Conservation (phyloP, 495 filamentous ascomycete species). For the Rhypophila decipiens region DNA sequence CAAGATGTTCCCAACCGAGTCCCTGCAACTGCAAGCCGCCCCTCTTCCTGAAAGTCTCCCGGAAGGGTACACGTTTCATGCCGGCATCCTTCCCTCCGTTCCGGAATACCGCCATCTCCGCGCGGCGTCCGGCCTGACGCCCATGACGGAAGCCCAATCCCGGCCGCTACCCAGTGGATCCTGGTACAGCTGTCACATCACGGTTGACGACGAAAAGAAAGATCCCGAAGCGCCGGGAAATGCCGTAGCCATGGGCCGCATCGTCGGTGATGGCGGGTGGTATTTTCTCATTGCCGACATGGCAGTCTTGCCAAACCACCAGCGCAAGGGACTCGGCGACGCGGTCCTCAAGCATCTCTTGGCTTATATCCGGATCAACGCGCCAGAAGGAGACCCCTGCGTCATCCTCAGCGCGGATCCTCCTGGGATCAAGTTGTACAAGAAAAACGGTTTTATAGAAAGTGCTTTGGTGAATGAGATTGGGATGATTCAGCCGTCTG, state of each 20-base stretch:
- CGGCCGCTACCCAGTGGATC: conserved; percentile 25
- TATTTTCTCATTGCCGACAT: conserved; percentile 51
- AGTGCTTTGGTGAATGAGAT: conserved; percentile 3
- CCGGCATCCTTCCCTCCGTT: conserved; percentile 28
- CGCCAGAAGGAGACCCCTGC: conserved; percentile 33
- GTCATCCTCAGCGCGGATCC: conserved; percentile 43
- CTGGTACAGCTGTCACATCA: conserved; percentile 40
- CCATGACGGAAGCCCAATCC: conserved; percentile 32
- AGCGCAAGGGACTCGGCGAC: conserved; percentile 44
- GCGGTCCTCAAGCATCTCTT: conserved; percentile 39
- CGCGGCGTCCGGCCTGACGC: conserved; percentile 26
- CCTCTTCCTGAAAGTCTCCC: too few species aligned
- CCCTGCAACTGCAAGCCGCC: too few species aligned
- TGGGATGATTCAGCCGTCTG: conserved; percentile 10
- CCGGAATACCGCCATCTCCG: conserved; percentile 36
- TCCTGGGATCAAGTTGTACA: conserved; percentile 39
- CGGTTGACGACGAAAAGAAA: conserved; percentile 5
- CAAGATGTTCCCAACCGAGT: too few species aligned
- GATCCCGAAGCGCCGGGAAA: neutral
- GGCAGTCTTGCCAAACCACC: conserved; percentile 42
- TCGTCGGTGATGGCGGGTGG: conserved; percentile 49
- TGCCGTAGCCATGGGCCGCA: conserved; percentile 44
- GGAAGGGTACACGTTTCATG: conserved; percentile 24
- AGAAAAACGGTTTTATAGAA: conserved; percentile 43
- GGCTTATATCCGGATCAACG: conserved; percentile 29